A percentile compares a stretch with the other conserved stretches of the same genome.
Evolutionary conservation across 2,329 filamentous ascomycete species (phyloP).

Genomic region (Nigrospora oryzae): DNA sequence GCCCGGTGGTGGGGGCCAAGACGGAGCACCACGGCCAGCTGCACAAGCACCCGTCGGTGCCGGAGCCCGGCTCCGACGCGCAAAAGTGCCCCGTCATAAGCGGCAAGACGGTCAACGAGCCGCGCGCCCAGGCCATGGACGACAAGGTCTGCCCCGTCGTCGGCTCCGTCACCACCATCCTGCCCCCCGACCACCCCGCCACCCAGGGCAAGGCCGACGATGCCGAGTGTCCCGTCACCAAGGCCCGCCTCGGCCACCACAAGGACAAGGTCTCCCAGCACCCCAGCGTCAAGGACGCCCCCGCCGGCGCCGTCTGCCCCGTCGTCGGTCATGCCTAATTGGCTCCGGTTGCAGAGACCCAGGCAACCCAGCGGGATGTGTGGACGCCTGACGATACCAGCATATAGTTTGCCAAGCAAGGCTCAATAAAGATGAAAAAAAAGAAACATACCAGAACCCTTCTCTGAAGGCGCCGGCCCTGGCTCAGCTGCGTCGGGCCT

Average conservation of each 20-base stretch:
- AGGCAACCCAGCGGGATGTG: no score
- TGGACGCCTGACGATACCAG: no score
- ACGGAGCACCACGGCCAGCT: slow-evolving; percentile 31
- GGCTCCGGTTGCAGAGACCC: background rate
- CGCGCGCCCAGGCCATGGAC: slow-evolving; percentile 30
- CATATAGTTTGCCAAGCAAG: no score
- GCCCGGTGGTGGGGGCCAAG: slow-evolving; percentile 31
- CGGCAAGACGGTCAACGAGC: slow-evolving; percentile 22
- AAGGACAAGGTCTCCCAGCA: slow-evolving; percentile 29
- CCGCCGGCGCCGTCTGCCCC: slow-evolving; percentile 25
- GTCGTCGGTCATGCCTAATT: slow-evolving; percentile 22
- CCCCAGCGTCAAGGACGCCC: slow-evolving; percentile 20
- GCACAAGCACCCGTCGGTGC: slow-evolving; percentile 28
- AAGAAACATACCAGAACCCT: no score
- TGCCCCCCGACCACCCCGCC: slow-evolving; percentile 29
- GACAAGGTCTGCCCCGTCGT: slow-evolving; percentile 32
- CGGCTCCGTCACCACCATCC: slow-evolving; percentile 30
- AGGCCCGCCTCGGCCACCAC: slow-evolving; percentile 31
- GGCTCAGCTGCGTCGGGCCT: no score
- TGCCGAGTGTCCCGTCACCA: slow-evolving; percentile 30
- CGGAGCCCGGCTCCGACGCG: slow-evolving; percentile 23
- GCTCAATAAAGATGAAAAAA: no score
- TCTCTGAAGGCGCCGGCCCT: no score
- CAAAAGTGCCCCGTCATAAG: slow-evolving; percentile 27
- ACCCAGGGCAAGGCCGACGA: slow-evolving; percentile 18